Evolutionary conservation across 1,139 yeast genomes (phyloP), one percentile per base, ranked within the genome.

Genomic region (Nakaseomyces bracarensis): DNA sequence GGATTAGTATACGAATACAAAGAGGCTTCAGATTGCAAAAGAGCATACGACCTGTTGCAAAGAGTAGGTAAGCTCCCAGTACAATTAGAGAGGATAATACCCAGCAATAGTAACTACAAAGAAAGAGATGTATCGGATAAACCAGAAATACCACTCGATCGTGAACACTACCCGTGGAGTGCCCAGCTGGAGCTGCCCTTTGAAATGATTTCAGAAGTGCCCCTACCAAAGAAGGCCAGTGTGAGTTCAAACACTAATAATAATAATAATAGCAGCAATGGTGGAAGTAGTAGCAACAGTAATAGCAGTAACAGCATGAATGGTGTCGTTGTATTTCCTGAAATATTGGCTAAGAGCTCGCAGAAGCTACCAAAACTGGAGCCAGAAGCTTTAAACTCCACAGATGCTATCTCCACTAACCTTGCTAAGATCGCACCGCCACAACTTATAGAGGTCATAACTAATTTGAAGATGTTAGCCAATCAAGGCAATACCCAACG

Each of bases 381-480:
- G 38, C 59, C 63, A 23, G 63, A 67, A 36, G 73, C 73, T 11
- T 69, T 74, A 49, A 55, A 54, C 26, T 62, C 71, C 5, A 70
- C 75, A 15, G 84, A 79, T 53, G 39, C 44, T 1, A 49, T 57
- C 3, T 58, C 64, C 1, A 45, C 50, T 20, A 79, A 78, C 20
- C 63, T 82, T 47, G 70, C 79, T 45, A 67, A 73, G 38, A 72
- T 82, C 22, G 81, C 85, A 2, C 91, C 91, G 2, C 73, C 79
- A 13, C 80, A 79, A 49, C 64, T 82, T 45, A 73, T 82, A 28
- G 86, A 81, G 56, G 64, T 81, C 40, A 68, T 82, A 31, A 72
- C 86, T 3, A 79, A 78, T 47, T 62, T 82, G 48, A 82, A 81
- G 58, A 69, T 68, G 34, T 47, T 71, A 9, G 69, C 68, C 16